Base-by-base conservation (phyloP, 139 green algal genomes). In the Chlorella sp. region DNA sequence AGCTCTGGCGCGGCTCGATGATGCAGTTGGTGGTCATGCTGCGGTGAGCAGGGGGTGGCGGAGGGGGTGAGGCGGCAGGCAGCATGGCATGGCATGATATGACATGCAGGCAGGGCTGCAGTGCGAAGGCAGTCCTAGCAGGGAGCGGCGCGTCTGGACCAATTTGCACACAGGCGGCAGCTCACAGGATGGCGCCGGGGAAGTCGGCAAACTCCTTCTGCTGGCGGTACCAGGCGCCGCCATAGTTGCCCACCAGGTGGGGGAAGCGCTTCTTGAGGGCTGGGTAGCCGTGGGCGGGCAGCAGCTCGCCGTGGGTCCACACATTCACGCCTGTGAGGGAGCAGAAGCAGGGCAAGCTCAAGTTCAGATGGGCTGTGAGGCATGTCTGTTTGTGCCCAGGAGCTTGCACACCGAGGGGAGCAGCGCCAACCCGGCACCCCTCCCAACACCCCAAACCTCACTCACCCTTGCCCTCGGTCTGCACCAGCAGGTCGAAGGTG, bases 231-330 rank as follows among this genome's bases (percentile, higher is more conserved):
- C 93, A 96, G 2, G 93, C 91, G 60, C 92, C 90, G 60, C 92
- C 92, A 70, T 89, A 95, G 87, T 95, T 88, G 51, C 90, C 89
- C 65, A 82, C 60, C 76, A 82, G 60, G 76, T 82, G 76, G 1
- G 76, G 76, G 76, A 72, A 82, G 57, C 76, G 76, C 76, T 82
- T 82, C 60, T 82, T 82, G 20, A 96, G 88, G 9, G 73, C 88
- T 26, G 93, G 93, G 90, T 96, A 96, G 41, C 89, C 91, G 67
- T 96, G 93, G 0, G 90, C 93, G 23, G 93, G 93, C 74, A 96
- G 88, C 89, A 95, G 93, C 92, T 96, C 93, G 23, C 92, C 92
- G 75, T 96, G 93, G n/a, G 93, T 96, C 93, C 95, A 96, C 26
- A 96, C 85, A 78, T 95, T 93, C 80, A 95, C 89, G 57, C 92